A percentile compares a stretch with the other conserved stretches of the same genome.
phyloP scores from a whole-genome alignment of 2,329 filamentous ascomycete species.

The Penicillium sp. region DNA sequence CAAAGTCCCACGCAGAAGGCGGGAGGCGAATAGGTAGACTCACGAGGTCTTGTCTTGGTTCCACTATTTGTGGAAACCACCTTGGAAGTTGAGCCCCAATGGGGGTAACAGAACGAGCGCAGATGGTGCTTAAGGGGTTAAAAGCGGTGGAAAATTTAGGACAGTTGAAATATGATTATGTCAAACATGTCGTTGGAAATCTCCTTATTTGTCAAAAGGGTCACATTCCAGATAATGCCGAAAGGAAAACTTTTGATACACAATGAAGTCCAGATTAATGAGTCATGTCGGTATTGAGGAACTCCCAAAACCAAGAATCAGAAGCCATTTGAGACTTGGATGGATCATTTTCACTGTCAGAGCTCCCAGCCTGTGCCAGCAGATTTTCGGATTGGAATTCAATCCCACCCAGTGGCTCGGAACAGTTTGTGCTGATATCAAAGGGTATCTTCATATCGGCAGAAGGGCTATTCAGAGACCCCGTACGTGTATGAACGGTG shows the following conservation, averaged over 20 bases:
- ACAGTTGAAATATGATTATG: no score
- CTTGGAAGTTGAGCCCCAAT: neutral
- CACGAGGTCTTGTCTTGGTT: neutral
- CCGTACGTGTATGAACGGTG: neutral
- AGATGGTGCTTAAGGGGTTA: no score
- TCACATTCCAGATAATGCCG: no score
- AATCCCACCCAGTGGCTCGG: neutral
- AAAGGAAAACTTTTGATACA: no score
- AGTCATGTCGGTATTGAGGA: slow-evolving; percentile 10
- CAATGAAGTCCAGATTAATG: neutral
- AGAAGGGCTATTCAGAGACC: neutral
- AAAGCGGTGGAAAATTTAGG: no score
- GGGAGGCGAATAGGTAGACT: neutral
- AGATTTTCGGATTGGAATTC: neutral
- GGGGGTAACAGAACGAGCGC: no score
- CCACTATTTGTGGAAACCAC: neutral
- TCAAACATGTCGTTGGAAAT: no score
- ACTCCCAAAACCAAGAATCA: slow-evolving; percentile 11
- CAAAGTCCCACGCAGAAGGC: neutral
- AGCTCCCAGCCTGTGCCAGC: neutral
- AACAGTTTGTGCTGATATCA: neutral
- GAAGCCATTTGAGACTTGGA: neutral
- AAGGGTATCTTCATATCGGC: neutral
- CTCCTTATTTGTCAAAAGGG: no score
- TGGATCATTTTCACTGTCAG: neutral